Percentiles rank a stretch among this genome's conserved stretches.
phyloP scores from a whole-genome alignment of 179 eudicot species.

The Beta macrorhiza region DNA sequence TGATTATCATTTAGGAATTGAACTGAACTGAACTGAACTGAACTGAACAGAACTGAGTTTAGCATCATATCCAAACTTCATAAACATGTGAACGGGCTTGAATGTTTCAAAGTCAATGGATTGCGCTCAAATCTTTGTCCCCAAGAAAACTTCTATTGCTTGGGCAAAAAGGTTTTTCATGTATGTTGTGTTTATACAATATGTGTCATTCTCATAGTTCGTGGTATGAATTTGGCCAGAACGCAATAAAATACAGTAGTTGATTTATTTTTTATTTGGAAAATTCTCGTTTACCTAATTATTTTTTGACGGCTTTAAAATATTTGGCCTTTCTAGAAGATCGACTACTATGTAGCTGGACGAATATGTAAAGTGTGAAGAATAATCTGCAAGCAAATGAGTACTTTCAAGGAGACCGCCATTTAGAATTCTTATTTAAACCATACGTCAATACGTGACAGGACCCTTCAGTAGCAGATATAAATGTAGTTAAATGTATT shows the following conservation, averaged over 20 bases:
- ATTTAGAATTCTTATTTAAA: background rate
- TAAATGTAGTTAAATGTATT: background rate
- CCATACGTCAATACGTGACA: background rate
- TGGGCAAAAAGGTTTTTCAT: conserved; percentile 10
- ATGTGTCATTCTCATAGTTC: conserved; percentile 11
- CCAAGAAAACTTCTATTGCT: conserved; percentile 18
- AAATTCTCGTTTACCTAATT: conserved; percentile 13
- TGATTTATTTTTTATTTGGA: background rate
- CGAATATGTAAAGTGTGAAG: background rate
- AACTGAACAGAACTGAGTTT: no score
- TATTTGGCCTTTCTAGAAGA: conserved; percentile 18
- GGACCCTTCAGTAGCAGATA: background rate
- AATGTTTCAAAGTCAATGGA: conserved; percentile 18
- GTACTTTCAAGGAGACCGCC: background rate
- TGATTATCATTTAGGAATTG: no score
- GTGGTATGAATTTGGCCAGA: background rate
- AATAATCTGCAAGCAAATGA: conserved; percentile 1
- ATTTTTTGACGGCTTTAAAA: background rate
- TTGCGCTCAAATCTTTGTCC: conserved; percentile 16
- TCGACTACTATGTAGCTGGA: no score
- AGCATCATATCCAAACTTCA: no score
- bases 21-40: no score
- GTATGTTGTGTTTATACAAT: background rate
- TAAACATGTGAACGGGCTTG: background rate
- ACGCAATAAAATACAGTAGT: background rate